Conservation (phyloP, 2,329 filamentous ascomycete species). For the Trichoderma sp. region DNA sequence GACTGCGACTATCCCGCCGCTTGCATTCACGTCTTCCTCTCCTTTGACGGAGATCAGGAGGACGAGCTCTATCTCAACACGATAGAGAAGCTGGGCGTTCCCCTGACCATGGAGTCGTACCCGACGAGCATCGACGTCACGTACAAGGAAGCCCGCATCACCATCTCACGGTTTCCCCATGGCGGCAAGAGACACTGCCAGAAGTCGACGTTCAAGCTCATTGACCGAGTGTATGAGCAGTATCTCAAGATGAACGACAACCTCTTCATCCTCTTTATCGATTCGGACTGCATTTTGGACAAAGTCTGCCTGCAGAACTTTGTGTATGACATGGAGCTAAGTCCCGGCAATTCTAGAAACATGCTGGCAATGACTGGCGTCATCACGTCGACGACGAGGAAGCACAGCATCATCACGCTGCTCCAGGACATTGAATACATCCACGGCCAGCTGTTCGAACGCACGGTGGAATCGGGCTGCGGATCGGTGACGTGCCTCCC, state of each 20-base stretch:
- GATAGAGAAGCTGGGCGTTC: conserved; percentile 80
- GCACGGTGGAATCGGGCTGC: conserved; percentile 91
- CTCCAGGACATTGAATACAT: conserved; percentile 98
- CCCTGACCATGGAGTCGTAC: conserved; percentile 73
- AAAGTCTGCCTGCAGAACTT: conserved; percentile 93
- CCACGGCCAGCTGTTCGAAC: conserved; percentile 93
- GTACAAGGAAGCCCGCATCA: conserved; percentile 81
- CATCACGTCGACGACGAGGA: conserved; percentile 90
- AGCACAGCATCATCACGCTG: conserved; percentile 85
- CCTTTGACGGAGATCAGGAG: conserved; percentile 87
- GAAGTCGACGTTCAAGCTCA: conserved; percentile 88
- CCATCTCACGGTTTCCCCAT: conserved; percentile 87
- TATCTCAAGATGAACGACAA: conserved; percentile 89
- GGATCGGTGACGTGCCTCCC: conserved; percentile 93
- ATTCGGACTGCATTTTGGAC: conserved; percentile 95
- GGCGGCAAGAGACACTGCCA: conserved; percentile 94
- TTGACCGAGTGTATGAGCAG: conserved; percentile 86
- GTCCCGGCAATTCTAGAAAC: conserved; percentile 84
- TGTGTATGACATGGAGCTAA: conserved; percentile 97
- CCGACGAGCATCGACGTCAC: conserved; percentile 88
- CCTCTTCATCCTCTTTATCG: conserved; percentile 93
- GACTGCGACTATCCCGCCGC: conserved; percentile 91
- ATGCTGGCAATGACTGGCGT: conserved; percentile 98
- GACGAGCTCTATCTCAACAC: conserved; percentile 88
- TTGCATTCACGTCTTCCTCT: conserved; percentile 92